These are phyloP conservation scores for Neurospora sp. DNA, from an alignment of 495 filamentous ascomycete species.

Conservation along the genomic window DNA sequence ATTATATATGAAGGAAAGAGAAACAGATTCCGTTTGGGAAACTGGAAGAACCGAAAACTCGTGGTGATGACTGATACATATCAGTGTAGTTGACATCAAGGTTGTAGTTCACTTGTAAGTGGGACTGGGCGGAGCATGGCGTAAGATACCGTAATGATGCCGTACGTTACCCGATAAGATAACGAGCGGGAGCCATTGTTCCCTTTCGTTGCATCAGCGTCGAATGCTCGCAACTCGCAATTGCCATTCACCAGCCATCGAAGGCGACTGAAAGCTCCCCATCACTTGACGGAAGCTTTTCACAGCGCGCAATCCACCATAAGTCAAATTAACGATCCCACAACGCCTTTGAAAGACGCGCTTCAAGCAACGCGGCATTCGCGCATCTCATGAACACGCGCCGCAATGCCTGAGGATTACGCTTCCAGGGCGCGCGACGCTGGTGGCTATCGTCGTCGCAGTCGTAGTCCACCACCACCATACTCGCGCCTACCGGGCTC, in stretches of 20 bases:
- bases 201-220: background rate
- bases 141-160: background rate
- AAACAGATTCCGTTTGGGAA: background rate
- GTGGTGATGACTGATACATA: background rate
- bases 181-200: background rate
- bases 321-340: background rate
- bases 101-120: background rate
- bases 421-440: slow-evolving; percentile 11
- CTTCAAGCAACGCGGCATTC: background rate
- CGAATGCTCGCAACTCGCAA: background rate
- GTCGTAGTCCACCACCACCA: slow-evolving; percentile 11
- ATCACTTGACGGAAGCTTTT: background rate
- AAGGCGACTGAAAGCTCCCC: background rate
- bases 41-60: background rate
- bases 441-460: slow-evolving; percentile 8
- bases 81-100: background rate
- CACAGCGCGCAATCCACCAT: background rate
- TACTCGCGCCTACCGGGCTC: slow-evolving; percentile 1
- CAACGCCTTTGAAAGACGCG: background rate
- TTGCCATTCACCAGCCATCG: background rate
- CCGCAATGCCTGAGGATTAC: slow-evolving; percentile 16
- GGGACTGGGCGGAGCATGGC: background rate
- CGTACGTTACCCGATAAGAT: background rate
- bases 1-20: background rate
- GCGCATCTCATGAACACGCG: background rate